These are phyloP conservation scores for Pseudoturritis turrita DNA, from an alignment of 345 rosid genomes.

Conservation along the genomic window DNA sequence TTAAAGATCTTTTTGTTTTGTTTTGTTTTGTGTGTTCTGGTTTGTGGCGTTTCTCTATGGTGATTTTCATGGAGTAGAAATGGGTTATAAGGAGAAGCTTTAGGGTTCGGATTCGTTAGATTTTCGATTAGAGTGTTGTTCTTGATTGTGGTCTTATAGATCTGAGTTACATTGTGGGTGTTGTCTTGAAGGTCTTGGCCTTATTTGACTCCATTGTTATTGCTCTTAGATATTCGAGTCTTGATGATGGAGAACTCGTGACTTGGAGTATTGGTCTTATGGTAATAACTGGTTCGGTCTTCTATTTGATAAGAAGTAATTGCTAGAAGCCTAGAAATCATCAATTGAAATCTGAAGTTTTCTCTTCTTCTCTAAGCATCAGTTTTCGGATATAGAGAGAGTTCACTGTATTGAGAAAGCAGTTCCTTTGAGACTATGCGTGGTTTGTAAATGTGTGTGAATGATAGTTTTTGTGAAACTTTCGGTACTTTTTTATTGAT, in stretches of 20 bases:
- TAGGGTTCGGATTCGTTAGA: neutral
- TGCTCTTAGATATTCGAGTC: neutral
- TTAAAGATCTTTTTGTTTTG: neutral
- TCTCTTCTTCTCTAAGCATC: neutral
- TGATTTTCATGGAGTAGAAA: neutral
- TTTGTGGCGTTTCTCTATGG: neutral
- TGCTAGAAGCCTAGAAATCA: neutral
- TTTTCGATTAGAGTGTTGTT: neutral
- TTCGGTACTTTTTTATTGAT: too few species aligned
- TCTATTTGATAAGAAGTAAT: constrained; percentile 1
- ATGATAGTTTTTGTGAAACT: neutral
- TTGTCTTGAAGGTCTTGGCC: neutral
- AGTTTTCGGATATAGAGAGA: neutral
- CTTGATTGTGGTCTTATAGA: constrained; percentile 4
- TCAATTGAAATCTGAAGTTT: neutral
- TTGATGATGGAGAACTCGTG: neutral
- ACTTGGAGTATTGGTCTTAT: neutral
- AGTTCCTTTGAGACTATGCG: neutral
- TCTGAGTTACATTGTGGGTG: constrained; percentile 20
- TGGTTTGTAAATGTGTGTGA: neutral
- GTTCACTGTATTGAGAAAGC: neutral
- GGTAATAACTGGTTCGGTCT: neutral
- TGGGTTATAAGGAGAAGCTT: neutral
- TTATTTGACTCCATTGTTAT: neutral
- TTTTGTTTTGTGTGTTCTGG: neutral